Conservation (phyloP, 164 flowering plant genomes). For the Houttuynia cordata region DNA sequence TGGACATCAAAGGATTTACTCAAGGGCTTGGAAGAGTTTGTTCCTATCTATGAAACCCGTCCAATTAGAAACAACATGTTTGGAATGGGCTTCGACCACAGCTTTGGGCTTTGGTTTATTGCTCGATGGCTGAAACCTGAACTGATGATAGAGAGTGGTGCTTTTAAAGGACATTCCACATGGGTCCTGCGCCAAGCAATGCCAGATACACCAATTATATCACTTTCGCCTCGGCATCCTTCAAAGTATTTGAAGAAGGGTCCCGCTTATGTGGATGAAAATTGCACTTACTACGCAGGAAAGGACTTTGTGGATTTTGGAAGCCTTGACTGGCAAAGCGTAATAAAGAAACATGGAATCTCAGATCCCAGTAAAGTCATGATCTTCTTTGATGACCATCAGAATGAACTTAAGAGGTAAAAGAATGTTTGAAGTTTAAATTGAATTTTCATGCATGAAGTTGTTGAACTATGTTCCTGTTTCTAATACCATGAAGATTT, state of each 20-base stretch:
- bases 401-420: slow-evolving; percentile 87
- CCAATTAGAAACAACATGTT: slow-evolving; percentile 91
- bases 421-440: neutral
- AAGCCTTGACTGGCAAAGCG: slow-evolving; percentile 58
- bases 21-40: slow-evolving; percentile 87
- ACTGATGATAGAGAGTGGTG: slow-evolving; percentile 95
- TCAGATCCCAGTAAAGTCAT: slow-evolving; percentile 63
- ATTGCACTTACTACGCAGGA: slow-evolving; percentile 95
- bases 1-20: slow-evolving; percentile 90
- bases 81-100: slow-evolving; percentile 98
- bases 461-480: neutral
- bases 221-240: slow-evolving; percentile 87
- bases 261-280: slow-evolving; percentile 95
- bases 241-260: slow-evolving; percentile 93
- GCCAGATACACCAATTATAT: slow-evolving; percentile 67
- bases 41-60: slow-evolving; percentile 81
- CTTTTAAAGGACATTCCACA: slow-evolving; percentile 97
- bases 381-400: slow-evolving; percentile 94
- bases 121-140: slow-evolving; percentile 88
- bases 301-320: slow-evolving; percentile 98
- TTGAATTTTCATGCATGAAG: neutral
- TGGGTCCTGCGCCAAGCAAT: slow-evolving; percentile 97
- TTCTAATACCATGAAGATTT: neutral
- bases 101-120: slow-evolving; percentile 99
- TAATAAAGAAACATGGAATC: slow-evolving; percentile 71